Base-by-base conservation (phyloP, 345 rosid genomes). In the Syzygium grande region DNA sequence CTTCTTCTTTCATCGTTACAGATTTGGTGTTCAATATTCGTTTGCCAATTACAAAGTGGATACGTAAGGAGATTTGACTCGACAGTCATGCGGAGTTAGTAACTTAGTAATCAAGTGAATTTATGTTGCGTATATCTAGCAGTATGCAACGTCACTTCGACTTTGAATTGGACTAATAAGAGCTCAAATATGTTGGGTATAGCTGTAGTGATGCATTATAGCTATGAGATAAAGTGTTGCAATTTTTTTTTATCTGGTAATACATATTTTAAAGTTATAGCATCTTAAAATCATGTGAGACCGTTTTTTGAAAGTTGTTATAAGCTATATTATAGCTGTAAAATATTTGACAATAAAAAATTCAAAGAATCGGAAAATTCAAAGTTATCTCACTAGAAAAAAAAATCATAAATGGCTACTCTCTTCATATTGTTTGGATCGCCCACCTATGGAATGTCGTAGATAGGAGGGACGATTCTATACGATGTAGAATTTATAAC, bases 11-110 rank as follows among this genome's bases (percentile, higher is more conserved):
- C 29, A 23, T 58, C 46, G 46, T 43, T 3, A 21, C 12, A 0
- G 5, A 55, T 55, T 22, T 8, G 2, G 10, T 25, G 1, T 25
- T 25, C 25, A 11, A 58, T 30, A 43, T 58, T 11, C 29, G 25
- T 58, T 12, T 58, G 30, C 30, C 65, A 5, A 10, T 25, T 58
- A 0, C 7, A 1, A 1, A 58, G 65, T 25, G 29, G 15, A 25
- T 58, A 25, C 3, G 25, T 5, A 25, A 58, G 65, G 30, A 25
- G 16, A 0, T 11, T 58, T 25, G n/a, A 59, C 17, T 61, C 1
- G 68, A 27, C 2, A 59, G 7, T 12, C 3, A 61, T 13, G 68
- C 0, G 1, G 34, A 61, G 0, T 61, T 61, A 2, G 34, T 0
- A n/a, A 59, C 17, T 27, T 13, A 27, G 34, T 27, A 27, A 61